phyloP scores from a whole-genome alignment of 441 rosid genomes.

The Eutrema salsugineum region DNA sequence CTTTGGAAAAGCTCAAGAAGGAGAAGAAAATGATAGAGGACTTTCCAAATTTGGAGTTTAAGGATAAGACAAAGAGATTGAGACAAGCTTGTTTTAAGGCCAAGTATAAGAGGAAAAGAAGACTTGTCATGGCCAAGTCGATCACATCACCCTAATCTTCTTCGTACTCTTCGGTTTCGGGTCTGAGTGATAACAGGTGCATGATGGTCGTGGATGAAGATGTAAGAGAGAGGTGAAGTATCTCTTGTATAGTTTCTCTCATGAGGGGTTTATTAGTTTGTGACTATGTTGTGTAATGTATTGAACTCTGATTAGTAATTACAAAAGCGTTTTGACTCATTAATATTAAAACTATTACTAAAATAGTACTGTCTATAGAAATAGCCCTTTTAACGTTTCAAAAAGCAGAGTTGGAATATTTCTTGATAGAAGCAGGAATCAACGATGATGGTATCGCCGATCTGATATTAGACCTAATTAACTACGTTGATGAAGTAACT shows the following conservation, averaged over 20 bases:
- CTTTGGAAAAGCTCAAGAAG: constrained; percentile 44
- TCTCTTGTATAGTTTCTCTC: not conserved
- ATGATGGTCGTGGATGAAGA: not conserved
- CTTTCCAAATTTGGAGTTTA: constrained; percentile 50
- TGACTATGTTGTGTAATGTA: not conserved
- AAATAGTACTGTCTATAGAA: no score
- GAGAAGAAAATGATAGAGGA: constrained; percentile 53
- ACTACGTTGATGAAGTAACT: no score
- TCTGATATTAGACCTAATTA: no score
- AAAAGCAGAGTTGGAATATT: no score
- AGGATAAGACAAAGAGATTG: constrained; percentile 49
- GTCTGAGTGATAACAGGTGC: not conserved
- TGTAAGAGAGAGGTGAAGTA: not conserved
- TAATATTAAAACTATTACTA: not conserved
- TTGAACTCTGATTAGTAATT: not conserved
- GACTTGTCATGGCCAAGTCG: constrained; percentile 11
- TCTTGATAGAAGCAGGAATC: no score
- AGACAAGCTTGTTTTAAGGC: constrained; percentile 80
- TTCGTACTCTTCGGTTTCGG: not conserved
- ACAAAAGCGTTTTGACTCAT: not conserved
- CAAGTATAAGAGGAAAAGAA: constrained; percentile 53
- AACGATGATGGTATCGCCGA: no score
- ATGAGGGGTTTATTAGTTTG: not conserved
- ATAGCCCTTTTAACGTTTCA: no score
- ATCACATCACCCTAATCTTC: not conserved